phyloP scores from a whole-genome alignment of 2,329 filamentous ascomycete species.

The Verticillium isaacii region DNA sequence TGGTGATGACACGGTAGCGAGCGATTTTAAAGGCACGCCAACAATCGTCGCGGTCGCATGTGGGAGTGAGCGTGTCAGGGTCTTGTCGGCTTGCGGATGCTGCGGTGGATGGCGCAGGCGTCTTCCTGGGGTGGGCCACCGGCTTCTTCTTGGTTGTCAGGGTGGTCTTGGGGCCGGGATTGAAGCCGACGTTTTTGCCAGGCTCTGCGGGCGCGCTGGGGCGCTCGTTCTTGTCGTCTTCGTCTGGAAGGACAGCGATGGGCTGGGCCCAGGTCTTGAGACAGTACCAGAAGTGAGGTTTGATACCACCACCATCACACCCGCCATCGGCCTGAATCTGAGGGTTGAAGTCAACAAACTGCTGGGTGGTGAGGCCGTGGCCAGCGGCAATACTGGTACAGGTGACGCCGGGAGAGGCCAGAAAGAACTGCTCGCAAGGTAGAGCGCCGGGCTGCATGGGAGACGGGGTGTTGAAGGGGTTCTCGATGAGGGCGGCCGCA shows the following conservation, averaged over 20 bases:
- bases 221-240: no score
- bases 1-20: not conserved
- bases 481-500: not conserved
- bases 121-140: not conserved
- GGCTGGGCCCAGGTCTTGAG: conserved; percentile 6
- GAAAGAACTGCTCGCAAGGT: conserved; percentile 5
- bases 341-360: conserved; percentile 18
- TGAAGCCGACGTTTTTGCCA: not conserved
- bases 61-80: not conserved
- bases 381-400: conserved; percentile 17
- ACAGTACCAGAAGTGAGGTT: conserved; percentile 15
- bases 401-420: conserved; percentile 2
- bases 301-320: conserved; percentile 4
- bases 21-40: conserved; percentile 4
- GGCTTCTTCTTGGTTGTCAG: no score
- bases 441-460: conserved; percentile 6
- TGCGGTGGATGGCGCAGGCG: not conserved
- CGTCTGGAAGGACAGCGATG: no score
- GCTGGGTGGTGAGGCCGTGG: conserved; percentile 19
- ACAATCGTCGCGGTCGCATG: conserved; percentile 10
- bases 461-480: conserved; percentile 8
- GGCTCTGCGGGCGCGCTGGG: not conserved
- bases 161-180: no score
- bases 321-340: conserved; percentile 4
- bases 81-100: not conserved